Evolutionary conservation across 148 eudicot species (phyloP), one percentile per base, ranked within the genome.

Genomic region (Camellia granthamiana): DNA sequence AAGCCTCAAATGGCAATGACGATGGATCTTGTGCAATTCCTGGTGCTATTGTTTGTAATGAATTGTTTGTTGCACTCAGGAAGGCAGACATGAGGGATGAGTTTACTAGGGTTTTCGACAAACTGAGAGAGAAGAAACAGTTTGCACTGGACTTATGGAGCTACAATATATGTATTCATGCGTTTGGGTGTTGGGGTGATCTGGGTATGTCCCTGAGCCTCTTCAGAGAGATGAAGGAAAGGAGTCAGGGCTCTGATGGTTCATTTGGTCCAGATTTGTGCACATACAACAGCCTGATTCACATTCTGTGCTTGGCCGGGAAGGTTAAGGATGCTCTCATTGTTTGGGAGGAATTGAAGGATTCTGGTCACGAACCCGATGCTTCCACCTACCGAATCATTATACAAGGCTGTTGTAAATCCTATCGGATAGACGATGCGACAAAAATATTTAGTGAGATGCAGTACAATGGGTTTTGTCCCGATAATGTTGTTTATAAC

Each of bases 121-220:
- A 82, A 72, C 79, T 92, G 73, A 90, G 90, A 66, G 88, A 83
- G 76, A 90, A 84, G 77, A 83, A 84, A 49, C 46, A 0, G 9
- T 88, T 85, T 75, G 84, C 78, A 5, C 70, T 94, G 59, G 93
- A 94, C 83, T 78, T 84, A 5, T 88, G 90, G 88, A 93, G 97
- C 72, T 94, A 88, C 82, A 92, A 92, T 84, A 91, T 92, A 79
- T 94, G 97, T 63, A 94, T 94, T 69, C 91, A 94, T 84, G 85
- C 90, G n/a, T 88, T 92, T 77, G 97, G 98, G 12, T 84, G 91
- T 79, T 94, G 97, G 93, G 97, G 97, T 82, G 97, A 94, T 78
- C 81, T 91, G 55, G 79, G 67, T 42, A 86, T 88, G 79, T 87
- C 98, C 64, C 85, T 94, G 68, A 75, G 81, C 46, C 84, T 94